Evolutionary conservation across 2,329 filamentous ascomycete species (phyloP).

Genomic region (Monosporascus sp.): DNA sequence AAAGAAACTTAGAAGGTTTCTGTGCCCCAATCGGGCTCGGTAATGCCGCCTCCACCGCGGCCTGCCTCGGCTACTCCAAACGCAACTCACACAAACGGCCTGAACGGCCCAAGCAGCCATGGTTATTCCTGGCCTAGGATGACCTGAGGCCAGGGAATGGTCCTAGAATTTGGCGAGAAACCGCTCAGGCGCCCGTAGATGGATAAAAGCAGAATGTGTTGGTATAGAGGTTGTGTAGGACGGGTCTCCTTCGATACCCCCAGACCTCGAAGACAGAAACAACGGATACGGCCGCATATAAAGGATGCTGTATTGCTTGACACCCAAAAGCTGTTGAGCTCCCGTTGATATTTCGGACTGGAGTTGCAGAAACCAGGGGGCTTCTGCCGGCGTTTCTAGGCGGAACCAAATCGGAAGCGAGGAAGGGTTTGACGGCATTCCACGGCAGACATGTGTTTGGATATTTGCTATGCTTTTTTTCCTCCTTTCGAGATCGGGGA

Average conservation of each 20-base stretch:
- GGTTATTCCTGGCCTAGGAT: not conserved
- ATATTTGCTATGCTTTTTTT: not conserved
- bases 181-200: not conserved
- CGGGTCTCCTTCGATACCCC: too few species aligned
- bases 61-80: not conserved
- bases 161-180: not conserved
- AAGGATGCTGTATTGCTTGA: not conserved
- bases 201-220: not conserved
- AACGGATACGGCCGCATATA: not conserved
- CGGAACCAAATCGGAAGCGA: not conserved
- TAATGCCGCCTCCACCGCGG: conserved; percentile 19
- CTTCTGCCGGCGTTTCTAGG: not conserved
- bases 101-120: not conserved
- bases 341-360: not conserved
- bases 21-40: conserved; percentile 7
- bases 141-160: not conserved
- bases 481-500: not conserved
- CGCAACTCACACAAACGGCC: not conserved
- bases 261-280: too few species aligned
- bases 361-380: not conserved
- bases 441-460: not conserved
- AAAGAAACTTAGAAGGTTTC: conserved; percentile 21
- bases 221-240: not conserved
- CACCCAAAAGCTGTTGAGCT: too few species aligned
- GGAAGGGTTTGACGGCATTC: not conserved